These are phyloP conservation scores for Emericellopsis terricola DNA, from an alignment of 495 filamentous ascomycete genomes.

Conservation along the genomic window DNA sequence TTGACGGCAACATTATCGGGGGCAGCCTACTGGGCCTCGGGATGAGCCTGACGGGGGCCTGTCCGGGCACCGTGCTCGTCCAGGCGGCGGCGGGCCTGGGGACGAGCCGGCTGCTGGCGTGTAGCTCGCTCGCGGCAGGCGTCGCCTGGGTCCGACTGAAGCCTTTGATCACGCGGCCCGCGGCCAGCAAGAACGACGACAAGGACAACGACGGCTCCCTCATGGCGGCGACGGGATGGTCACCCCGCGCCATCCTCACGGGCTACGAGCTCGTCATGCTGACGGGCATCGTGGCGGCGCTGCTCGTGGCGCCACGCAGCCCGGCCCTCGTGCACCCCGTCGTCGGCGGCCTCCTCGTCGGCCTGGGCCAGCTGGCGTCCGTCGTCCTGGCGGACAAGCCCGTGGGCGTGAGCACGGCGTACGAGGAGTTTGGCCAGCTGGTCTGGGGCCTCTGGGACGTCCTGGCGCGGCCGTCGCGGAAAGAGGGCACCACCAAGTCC, in stretches of 20 bases:
- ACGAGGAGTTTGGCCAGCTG: constrained; percentile 29
- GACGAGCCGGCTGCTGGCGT: constrained; percentile 20
- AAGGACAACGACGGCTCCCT: constrained; percentile 3
- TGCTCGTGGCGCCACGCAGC: constrained; percentile 8
- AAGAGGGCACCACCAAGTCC: too few species aligned
- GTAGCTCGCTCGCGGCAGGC: constrained; percentile 24
- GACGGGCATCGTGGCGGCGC: constrained; percentile 8
- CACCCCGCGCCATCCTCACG: constrained; percentile 8
- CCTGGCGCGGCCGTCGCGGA: constrained; percentile 3
- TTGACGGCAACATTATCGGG: constrained; percentile 37
- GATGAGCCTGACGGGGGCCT: constrained; percentile 35
- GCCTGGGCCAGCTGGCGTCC: constrained; percentile 23
- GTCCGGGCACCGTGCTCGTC: constrained; percentile 34
- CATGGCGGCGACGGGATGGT: constrained; percentile 7
- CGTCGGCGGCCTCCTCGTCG: constrained; percentile 29
- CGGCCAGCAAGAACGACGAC: not conserved
- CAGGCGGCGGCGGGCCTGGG: constrained; percentile 28
- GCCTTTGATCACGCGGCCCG: constrained; percentile 4
- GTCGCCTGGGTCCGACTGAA: constrained; percentile 18
- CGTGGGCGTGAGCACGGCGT: constrained; percentile 29
- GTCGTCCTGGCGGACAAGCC: constrained; percentile 18
- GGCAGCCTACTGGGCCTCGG: constrained; percentile 32
- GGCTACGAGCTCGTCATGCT: constrained; percentile 13
- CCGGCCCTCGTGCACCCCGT: constrained; percentile 19
- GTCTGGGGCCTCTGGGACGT: constrained; percentile 16